phyloP scores from a whole-genome alignment of 208 protist genomes.

The Trypanosoma boissoni region DNA sequence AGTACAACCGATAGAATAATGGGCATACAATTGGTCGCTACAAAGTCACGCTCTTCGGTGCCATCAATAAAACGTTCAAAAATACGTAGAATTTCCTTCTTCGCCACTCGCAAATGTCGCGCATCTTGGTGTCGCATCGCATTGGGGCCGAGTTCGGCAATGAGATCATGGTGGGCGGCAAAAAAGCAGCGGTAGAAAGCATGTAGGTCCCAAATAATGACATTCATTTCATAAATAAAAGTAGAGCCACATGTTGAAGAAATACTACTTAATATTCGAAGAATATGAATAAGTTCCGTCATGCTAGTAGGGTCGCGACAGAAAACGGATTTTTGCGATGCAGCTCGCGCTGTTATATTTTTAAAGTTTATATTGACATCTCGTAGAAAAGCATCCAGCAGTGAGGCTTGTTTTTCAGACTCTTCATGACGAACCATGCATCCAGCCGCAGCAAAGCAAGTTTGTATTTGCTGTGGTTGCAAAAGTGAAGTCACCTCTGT shows the following conservation, averaged over 20 bases:
- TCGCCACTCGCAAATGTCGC: conserved; percentile 90
- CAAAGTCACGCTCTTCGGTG: conserved; percentile 81
- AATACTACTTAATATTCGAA: conserved; percentile 94
- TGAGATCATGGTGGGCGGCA: conserved; percentile 31
- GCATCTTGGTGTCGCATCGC: conserved; percentile 34
- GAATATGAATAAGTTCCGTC: conserved; percentile 88
- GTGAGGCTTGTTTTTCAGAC: conserved; percentile 33
- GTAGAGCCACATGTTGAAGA: conserved; percentile 85
- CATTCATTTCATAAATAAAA: conserved; percentile 93
- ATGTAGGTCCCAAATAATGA: conserved; percentile 94
- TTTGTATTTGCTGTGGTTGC: conserved; percentile 90
- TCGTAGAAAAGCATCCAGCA: conserved; percentile 88
- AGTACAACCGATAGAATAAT: conserved; percentile 95
- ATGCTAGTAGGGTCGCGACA: conserved; percentile 54
- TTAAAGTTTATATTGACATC: conserved; percentile 88
- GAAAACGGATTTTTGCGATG: conserved; percentile 44
- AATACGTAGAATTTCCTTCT: conserved; percentile 94
- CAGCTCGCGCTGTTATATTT: conserved; percentile 50
- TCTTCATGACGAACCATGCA: conserved; percentile 89
- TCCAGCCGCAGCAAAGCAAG: conserved; percentile 97
- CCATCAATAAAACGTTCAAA: conserved; percentile 94
- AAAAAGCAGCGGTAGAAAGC: conserved; percentile 94
- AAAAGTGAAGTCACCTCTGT: conserved; percentile 91
- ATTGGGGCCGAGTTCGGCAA: conserved; percentile 30
- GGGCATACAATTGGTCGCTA: conserved; percentile 91